phyloP scores from a whole-genome alignment of 1,139 yeast genomes.

The Suhomyces bokatorum region DNA sequence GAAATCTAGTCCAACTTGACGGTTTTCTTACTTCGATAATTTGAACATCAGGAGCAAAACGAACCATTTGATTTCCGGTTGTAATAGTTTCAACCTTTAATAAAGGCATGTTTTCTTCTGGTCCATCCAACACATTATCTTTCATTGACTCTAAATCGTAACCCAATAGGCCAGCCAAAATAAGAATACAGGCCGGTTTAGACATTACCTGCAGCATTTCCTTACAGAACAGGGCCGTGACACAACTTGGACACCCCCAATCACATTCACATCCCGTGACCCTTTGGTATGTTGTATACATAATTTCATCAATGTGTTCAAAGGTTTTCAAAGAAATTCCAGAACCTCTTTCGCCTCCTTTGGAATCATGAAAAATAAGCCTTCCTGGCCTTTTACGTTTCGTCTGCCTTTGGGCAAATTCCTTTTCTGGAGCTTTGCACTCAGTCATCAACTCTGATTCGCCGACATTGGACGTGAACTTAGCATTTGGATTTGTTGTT shows the following conservation, averaged over 20 bases:
- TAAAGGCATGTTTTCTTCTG: constrained; percentile 77
- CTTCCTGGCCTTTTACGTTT: constrained; percentile 80
- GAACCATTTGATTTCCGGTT: constrained; percentile 52
- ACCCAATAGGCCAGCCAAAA: constrained; percentile 55
- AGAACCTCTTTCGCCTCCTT: constrained; percentile 75
- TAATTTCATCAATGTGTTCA: constrained; percentile 67
- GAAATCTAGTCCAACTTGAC: constrained; percentile 9
- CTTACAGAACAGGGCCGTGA: constrained; percentile 74
- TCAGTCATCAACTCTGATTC: constrained; percentile 81
- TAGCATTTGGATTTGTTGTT: constrained; percentile 42
- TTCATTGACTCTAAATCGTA: constrained; percentile 42
- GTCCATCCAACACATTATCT: constrained; percentile 64
- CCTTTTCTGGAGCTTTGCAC: constrained; percentile 96
- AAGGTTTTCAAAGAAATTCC: constrained; percentile 81
- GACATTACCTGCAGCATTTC: constrained; percentile 83
- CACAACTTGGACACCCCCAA: constrained; percentile 89
- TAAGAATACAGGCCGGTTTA: constrained; percentile 80
- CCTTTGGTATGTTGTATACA: constrained; percentile 58
- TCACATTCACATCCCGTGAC: constrained; percentile 71
- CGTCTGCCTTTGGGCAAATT: constrained; percentile 73
- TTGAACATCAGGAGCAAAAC: constrained; percentile 58
- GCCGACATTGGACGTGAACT: constrained; percentile 48
- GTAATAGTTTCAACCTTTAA: constrained; percentile 67
- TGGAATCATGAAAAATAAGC: constrained; percentile 76
- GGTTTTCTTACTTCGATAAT: constrained; percentile 48